Evolutionary conservation across 805 yeast genomes (phyloP), one percentile per base, ranked within the genome.

Genomic region (Saccharomycopsis fodiens): DNA sequence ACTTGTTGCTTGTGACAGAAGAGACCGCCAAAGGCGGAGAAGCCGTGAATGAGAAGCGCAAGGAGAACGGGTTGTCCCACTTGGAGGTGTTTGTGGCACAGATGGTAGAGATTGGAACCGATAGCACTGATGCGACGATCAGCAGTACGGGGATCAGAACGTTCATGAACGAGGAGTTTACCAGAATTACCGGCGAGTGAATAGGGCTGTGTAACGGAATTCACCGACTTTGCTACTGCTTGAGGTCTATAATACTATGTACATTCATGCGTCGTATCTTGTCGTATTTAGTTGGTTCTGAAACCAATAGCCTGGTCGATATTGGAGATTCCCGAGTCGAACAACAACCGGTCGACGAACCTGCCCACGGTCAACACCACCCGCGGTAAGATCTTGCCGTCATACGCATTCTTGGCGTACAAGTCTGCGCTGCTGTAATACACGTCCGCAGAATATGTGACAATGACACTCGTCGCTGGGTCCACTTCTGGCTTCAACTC

Each of bases 11-110:
- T 0, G 78, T 93, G 2, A 85, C 95, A 53, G 69, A 76, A 37
- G 98, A 93, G 56, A 82, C 97, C 0, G 63, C 69, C 0, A 59
- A 70, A 7, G 97, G 97, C 2, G 97, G 85, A 0, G 73, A 66
- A 0, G 68, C 69, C 46, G 82, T 93, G 37, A 93, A 94, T 57
- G 66, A 75, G 12, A 70, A 70, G 32, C 73, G 99, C 53, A 43
- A 47, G 4, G 76, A 72, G 25, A 72, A 74, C 42, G 79, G 78
- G 0, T 76, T 83, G 67, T 61, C 62, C 0, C 59, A 58, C 34
- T 64, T 93, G 38, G 64, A 59, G 2, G 62, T 85, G 0, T 69
- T 71, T 52, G 76, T 73, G 21, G 75, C 80, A 2, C 69, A 73
- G 39, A 84, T 87, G 3, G 65, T 87, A 20, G 95, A 94, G 1